Conservation (phyloP, 108 stramenopile species). For the Pseudonitzschia multistriata region DNA sequence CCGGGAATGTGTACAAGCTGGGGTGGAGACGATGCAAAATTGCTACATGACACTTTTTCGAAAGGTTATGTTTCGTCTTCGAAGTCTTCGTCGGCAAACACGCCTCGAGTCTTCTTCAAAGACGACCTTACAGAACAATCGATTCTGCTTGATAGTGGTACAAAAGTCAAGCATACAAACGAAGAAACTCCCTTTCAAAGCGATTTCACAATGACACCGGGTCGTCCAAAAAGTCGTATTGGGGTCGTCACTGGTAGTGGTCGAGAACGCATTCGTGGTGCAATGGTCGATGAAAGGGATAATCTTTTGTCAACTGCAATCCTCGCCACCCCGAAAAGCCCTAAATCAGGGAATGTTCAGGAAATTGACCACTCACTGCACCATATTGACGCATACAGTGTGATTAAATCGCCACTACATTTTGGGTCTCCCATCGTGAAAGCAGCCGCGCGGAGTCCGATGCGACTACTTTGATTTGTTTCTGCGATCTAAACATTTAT, state of each 20-base stretch:
- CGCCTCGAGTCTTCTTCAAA: constrained; percentile 40
- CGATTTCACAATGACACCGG: constrained; percentile 3
- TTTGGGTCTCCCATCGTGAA: constrained; percentile 35
- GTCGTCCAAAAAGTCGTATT: constrained; percentile 11
- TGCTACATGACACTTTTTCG: constrained; percentile 28
- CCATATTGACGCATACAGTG: constrained; percentile 36
- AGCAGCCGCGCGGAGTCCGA: constrained; percentile 10
- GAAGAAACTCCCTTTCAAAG: constrained; percentile 25
- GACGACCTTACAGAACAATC: constrained; percentile 23
- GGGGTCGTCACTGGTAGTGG: constrained; percentile 37
- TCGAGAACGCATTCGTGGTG: constrained; percentile 12
- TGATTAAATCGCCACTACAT: constrained; percentile 36
- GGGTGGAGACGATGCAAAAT: constrained; percentile 38
- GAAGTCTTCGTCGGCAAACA: not conserved
- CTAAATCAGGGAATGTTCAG: constrained; percentile 19
- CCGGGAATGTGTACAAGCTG: constrained; percentile 20
- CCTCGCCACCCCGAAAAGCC: constrained; percentile 36
- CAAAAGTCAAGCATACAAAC: not conserved
- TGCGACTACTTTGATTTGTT: not conserved
- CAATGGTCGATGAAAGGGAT: constrained; percentile 25
- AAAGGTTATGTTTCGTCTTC: not conserved
- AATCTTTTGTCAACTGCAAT: constrained; percentile 36
- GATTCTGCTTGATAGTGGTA: constrained; percentile 9
- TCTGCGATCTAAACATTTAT: too few species aligned
- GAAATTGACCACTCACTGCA: constrained; percentile 44